phyloP scores from a whole-genome alignment of 1,284 basidiomycete species.

The Ganoderma lucidum region DNA sequence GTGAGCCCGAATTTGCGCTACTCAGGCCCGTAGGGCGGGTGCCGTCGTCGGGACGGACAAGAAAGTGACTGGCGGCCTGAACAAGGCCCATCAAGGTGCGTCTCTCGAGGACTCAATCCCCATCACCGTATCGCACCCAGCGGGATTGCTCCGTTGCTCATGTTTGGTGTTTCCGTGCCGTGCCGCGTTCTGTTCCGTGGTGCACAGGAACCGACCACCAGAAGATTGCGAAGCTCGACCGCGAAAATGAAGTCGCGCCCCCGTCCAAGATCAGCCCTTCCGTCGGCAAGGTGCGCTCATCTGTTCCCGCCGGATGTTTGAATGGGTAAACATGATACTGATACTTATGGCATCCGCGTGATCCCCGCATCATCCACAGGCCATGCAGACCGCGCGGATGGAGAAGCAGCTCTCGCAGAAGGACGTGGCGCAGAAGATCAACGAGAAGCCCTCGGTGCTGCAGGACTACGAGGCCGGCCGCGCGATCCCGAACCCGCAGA shows the following conservation, averaged over 20 bases:
- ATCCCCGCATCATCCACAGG: constrained; percentile 50
- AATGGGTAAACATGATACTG: neutral
- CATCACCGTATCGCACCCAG: constrained; percentile 4
- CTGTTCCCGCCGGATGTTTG: neutral
- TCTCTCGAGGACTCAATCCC: constrained; percentile 13
- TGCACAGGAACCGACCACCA: constrained; percentile 88
- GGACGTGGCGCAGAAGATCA: constrained; percentile 93
- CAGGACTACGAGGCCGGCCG: constrained; percentile 92
- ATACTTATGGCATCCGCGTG: neutral
- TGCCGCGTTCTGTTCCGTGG: constrained; percentile 1
- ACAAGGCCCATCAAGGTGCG: constrained; percentile 78
- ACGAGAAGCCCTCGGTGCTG: constrained; percentile 88
- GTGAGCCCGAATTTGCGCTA: constrained; percentile 8
- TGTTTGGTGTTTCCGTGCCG: constrained; percentile 6
- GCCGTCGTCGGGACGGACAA: constrained; percentile 82
- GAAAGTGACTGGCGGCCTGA: constrained; percentile 69
- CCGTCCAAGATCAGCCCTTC: constrained; percentile 84
- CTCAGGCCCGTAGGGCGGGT: constrained; percentile 73
- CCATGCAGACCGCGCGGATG: constrained; percentile 86
- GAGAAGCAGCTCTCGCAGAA: constrained; percentile 88
- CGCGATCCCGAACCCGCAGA: constrained; percentile 90
- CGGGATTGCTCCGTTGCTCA: neutral
- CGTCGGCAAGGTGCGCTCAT: constrained; percentile 78
- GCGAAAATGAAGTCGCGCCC: constrained; percentile 96
- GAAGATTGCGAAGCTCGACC: constrained; percentile 91